Base-by-base conservation (phyloP, 768 basidiomycete genomes). In the Thelephora aurantiotincta region DNA sequence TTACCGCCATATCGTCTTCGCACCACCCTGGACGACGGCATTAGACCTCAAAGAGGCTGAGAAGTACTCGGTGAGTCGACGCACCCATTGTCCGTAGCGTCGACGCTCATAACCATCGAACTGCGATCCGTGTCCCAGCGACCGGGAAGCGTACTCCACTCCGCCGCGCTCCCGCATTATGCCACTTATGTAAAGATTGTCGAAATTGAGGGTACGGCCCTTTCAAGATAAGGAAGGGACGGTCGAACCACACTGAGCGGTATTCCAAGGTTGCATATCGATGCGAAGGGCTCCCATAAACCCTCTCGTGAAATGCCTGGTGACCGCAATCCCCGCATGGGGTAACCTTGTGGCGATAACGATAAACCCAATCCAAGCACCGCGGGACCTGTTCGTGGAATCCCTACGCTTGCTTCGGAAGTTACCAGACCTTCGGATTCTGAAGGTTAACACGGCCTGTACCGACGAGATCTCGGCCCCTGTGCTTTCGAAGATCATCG, bases 1-100 rank as follows among this genome's bases (percentile, higher is more conserved):
- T 0, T 78, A 78, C 50, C 54, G 57, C 13, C 57, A 58, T 16
- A 68, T 77, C 7, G 60, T 69, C n/a, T 54, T 73, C 36, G 63
- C 68, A 3, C 70, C 72, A 20, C 55, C 52, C 12, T 63, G 62
- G 38, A 54, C 47, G 33, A 56, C 50, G 18, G 55, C 59, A 13
- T 58, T 71, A 11, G 59, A 69, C 52, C 51, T 72, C 50, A 63
- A 61, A 52, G 60, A 67, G 49, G 59, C 53, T 44, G 63, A 65
- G 9, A 51, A 57, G 19, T 52, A 65, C 23, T 52, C 59, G 33
- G 70, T 71, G 51, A 58, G 65, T n/a, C n/a, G n/a, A n/a, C n/a
- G n/a, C n/a, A n/a, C n/a, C 55, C 23, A 19, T 3, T 0, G 43
- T 18, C 11, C 43, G 14, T 18, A 13, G 22, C 3, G 12, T 13